Base-by-base conservation (phyloP, 805 yeast species). In the Candida ulmi region DNA sequence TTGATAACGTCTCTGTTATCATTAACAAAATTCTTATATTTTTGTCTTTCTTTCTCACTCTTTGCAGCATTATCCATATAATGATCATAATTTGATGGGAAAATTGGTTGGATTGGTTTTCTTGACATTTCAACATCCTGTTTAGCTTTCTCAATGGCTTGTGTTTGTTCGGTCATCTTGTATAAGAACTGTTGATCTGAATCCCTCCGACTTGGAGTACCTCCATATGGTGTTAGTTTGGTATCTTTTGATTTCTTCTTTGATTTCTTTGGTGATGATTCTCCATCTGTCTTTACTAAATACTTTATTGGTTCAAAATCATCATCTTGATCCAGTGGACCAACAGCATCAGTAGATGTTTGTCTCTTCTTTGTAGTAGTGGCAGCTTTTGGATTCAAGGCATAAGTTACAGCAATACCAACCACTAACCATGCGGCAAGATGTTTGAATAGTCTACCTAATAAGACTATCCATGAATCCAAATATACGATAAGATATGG, bases 381-480 rank as follows among this genome's bases (percentile, higher is more conserved):
- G 24, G 34, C 39, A 37, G 11, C 29, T n/a, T 28, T 40, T 18
- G 38, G 44, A 28, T 48, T 48, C 23, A 51, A 27, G 2, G 40
- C 30, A 30, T 51, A 52, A 25, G 42, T 44, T 16, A 53, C 11
- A 11, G 41, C 39, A 19, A 33, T 40, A 12, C 42, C 52, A 35
- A 44, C 48, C 30, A 51, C 34, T 8, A 39, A 24, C 52, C 56
- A 41, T 17, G 48, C 44, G 11, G 37, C 21, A 3, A 50, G 15
- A 38, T 47, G 51, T 28, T 46, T 46, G 26, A 52, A 39, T 8
- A 57, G 17, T 17, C 39, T 40, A 1, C 50, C 46, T 9, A 54
- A 25, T 3, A 57, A 31, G 0, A 47, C 28, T 1, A 54, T 38
- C 57, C 59, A 55, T 13, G 52, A 48, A 18, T 50, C 54, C 5